Evolutionary conservation across 2,329 filamentous ascomycete genomes (phyloP).

Genomic region (Arthrobotrys iridis): DNA sequence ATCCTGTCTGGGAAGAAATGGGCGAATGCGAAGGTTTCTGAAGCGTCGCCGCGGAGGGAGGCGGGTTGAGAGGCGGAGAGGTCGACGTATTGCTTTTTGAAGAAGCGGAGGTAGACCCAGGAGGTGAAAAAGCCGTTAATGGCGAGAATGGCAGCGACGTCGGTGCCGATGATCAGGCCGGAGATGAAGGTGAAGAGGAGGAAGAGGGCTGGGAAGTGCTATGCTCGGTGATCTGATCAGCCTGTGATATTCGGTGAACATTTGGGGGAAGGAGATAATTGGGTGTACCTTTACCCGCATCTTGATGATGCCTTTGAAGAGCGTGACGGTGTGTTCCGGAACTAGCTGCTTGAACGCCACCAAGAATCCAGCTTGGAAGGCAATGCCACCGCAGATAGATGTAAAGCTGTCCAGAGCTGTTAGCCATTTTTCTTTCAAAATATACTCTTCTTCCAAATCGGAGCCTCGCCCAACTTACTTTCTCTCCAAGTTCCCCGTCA

Average conservation of each 20-base stretch:
- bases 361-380: slow-evolving; percentile 90
- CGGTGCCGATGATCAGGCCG: slow-evolving; percentile 72
- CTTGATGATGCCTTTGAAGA: slow-evolving; percentile 87
- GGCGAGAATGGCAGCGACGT: slow-evolving; percentile 81
- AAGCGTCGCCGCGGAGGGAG: slow-evolving; percentile 84
- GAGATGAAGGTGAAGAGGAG: slow-evolving; percentile 75
- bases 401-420: slow-evolving; percentile 69
- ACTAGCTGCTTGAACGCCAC: slow-evolving; percentile 98
- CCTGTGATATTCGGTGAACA: no score
- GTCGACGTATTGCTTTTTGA: slow-evolving; percentile 78
- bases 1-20: slow-evolving; percentile 90
- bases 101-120: slow-evolving; percentile 97
- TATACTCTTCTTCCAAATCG: not conserved
- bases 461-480: slow-evolving; percentile 34
- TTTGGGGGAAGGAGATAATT: slow-evolving; percentile 62
- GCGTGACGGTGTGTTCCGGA: slow-evolving; percentile 93
- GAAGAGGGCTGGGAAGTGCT: slow-evolving; percentile 80
- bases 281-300: slow-evolving; percentile 78
- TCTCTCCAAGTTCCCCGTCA: slow-evolving; percentile 22
- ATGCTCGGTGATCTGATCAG: slow-evolving; percentile 59
- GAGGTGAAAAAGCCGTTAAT: slow-evolving; percentile 83
- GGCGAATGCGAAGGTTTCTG: slow-evolving; percentile 94
- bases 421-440: not conserved
- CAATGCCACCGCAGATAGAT: slow-evolving; percentile 86
- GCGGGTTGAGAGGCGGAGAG: slow-evolving; percentile 71